These are phyloP conservation scores for Angophora floribunda DNA, from an alignment of 345 rosid genomes.

Conservation along the genomic window DNA sequence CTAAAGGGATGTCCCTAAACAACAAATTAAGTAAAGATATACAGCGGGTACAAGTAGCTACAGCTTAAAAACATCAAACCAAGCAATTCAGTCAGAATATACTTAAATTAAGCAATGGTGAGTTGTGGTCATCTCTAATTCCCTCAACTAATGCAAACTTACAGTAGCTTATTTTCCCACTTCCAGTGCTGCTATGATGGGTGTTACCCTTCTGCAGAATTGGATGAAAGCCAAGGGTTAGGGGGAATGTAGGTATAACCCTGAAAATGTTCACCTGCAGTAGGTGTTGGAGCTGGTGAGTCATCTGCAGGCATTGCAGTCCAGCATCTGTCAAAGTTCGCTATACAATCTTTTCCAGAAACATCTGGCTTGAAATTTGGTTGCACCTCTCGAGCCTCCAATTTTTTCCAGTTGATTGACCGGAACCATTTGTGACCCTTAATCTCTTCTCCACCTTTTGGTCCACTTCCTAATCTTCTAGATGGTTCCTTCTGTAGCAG, in stretches of 20 bases:
- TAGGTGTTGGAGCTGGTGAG: constrained; percentile 67
- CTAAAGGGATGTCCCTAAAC: neutral
- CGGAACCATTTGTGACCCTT: constrained; percentile 64
- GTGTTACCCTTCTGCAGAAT: neutral
- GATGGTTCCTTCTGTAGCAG: constrained; percentile 64
- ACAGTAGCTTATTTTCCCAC: neutral
- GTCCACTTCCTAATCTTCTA: constrained; percentile 60
- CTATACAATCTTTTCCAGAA: constrained; percentile 57
- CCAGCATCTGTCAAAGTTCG: constrained; percentile 69
- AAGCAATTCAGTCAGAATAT: neutral
- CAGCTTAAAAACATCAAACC: neutral
- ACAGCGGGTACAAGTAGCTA: neutral
- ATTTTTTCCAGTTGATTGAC: constrained; percentile 58
- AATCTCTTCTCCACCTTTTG: constrained; percentile 48
- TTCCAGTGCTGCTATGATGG: neutral
- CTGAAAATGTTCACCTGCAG: constrained; percentile 57
- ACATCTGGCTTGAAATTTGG: constrained; percentile 69
- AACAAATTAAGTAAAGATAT: neutral
- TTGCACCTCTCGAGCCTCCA: constrained; percentile 46
- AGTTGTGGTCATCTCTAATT: neutral
- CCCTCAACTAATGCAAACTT: neutral
- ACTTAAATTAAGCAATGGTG: neutral
- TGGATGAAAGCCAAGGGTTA: constrained; percentile 59
- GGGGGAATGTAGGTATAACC: constrained; percentile 61
- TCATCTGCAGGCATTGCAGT: constrained; percentile 63